Percentiles rank a stretch among this genome's conserved stretches.
These are phyloP conservation scores for Kodamaea hsintzibuensis DNA, from an alignment of 805 yeast genomes.

Conservation along the genomic window DNA sequence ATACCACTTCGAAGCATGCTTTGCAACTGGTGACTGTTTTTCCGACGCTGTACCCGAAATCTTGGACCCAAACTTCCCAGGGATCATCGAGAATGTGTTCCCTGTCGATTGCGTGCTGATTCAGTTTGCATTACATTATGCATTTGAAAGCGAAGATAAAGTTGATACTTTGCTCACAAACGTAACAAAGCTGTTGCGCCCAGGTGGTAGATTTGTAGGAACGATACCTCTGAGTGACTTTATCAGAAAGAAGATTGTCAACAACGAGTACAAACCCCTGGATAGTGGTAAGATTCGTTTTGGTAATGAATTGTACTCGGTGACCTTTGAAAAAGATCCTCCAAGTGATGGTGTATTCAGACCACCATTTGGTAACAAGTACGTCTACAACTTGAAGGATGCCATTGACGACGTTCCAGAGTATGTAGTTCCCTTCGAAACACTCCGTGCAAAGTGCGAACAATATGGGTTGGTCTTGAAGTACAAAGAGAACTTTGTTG, in stretches of 20 bases:
- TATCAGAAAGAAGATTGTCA: slow-evolving; percentile 62
- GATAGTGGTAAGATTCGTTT: slow-evolving; percentile 52
- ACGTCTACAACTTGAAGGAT: slow-evolving; percentile 79
- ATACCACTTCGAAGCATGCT: slow-evolving; percentile 72
- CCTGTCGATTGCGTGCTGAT: slow-evolving; percentile 88
- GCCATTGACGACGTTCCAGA: slow-evolving; percentile 98
- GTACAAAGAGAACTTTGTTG: slow-evolving; percentile 74
- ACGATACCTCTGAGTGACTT: slow-evolving; percentile 93
- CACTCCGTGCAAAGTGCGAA: slow-evolving; percentile 77
- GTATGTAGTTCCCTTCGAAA: slow-evolving; percentile 92
- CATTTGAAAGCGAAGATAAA: slow-evolving; percentile 82
- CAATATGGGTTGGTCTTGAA: slow-evolving; percentile 76
- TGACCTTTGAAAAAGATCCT: slow-evolving; percentile 75
- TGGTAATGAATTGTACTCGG: slow-evolving; percentile 85
- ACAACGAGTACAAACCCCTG: slow-evolving; percentile 41
- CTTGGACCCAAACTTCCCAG: slow-evolving; percentile 60
- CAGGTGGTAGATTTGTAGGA: slow-evolving; percentile 89
- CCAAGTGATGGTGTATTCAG: slow-evolving; percentile 75
- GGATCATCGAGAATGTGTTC: slow-evolving; percentile 58
- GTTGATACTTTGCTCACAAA: slow-evolving; percentile 73
- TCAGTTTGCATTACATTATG: slow-evolving; percentile 94
- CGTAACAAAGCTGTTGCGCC: slow-evolving; percentile 68
- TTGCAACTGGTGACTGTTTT: slow-evolving; percentile 93
- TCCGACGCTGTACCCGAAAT: slow-evolving; percentile 66
- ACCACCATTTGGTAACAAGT: slow-evolving; percentile 80